phyloP scores from a whole-genome alignment of 345 rosid genomes.

The Eucalyptus erythrocorys region DNA sequence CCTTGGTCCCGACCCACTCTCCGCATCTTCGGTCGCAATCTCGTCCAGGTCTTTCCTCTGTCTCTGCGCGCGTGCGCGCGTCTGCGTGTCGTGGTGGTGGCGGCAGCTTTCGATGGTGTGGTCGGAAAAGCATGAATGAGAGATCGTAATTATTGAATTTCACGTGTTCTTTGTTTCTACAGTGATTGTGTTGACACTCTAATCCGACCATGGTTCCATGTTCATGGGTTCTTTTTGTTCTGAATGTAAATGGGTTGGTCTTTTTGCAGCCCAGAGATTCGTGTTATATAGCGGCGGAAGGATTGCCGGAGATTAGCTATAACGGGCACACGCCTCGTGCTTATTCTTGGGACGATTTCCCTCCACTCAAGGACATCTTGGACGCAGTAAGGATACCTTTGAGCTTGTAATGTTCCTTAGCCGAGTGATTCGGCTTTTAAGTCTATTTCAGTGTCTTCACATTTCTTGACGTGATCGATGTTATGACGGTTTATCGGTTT shows the following conservation, averaged over 20 bases:
- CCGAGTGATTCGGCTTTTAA: neutral
- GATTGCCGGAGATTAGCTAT: constrained; percentile 44
- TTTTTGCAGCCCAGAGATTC: constrained; percentile 66
- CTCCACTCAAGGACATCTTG: constrained; percentile 65
- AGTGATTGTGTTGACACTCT: neutral
- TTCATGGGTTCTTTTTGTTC: neutral
- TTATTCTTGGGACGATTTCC: constrained; percentile 76
- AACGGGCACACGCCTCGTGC: constrained; percentile 68
- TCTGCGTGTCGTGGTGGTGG: neutral
- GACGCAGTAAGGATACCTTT: constrained; percentile 29
- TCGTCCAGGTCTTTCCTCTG: constrained; percentile 42
- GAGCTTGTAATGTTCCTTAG: neutral
- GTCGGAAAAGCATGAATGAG: neutral
- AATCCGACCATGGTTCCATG: neutral
- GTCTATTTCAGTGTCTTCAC: neutral
- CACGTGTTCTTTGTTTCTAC: neutral
- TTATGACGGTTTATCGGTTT: neutral
- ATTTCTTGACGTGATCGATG: neutral
- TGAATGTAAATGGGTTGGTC: neutral
- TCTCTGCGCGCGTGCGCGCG: neutral
- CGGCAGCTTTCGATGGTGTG: neutral
- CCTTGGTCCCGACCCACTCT: constrained; percentile 88
- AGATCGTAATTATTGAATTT: neutral
- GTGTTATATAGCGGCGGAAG: constrained; percentile 60
- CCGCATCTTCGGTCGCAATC: constrained; percentile 57